Percentiles rank a stretch among this genome's conserved stretches.
These are phyloP conservation scores for Articulospora tetracladia DNA, from an alignment of 495 filamentous ascomycete genomes.

Conservation along the genomic window DNA sequence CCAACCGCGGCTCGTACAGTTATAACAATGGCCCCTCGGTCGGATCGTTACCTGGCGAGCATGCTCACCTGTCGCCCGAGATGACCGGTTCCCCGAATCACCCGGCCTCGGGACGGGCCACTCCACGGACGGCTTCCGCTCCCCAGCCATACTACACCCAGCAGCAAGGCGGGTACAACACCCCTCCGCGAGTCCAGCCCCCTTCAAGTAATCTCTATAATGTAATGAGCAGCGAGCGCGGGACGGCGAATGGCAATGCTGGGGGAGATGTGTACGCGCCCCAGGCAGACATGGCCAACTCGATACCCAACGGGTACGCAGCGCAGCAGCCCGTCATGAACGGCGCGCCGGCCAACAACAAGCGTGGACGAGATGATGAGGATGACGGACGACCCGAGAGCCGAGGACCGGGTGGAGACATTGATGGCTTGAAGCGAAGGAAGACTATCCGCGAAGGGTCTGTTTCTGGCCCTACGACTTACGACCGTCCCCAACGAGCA, in stretches of 20 bases:
- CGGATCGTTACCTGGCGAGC: conserved; percentile 64
- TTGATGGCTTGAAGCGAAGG: conserved; percentile 67
- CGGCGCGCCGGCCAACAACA: conserved; percentile 61
- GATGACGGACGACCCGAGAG: conserved; percentile 67
- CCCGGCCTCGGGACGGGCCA: conserved; percentile 82
- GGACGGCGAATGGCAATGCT: conserved; percentile 60
- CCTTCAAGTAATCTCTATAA: conserved; percentile 82
- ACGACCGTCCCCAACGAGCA: conserved; percentile 39
- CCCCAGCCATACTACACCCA: conserved; percentile 69
- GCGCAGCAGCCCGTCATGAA: conserved; percentile 60
- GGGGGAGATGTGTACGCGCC: conserved; percentile 64
- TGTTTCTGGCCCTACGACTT: conserved; percentile 38
- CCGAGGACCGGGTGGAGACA: conserved; percentile 44
- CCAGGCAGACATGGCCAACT: conserved; percentile 51
- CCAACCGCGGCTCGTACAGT: conserved; percentile 67
- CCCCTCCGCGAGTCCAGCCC: conserved; percentile 68
- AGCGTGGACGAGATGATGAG: conserved; percentile 80
- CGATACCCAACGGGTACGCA: conserved; percentile 57
- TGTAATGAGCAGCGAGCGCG: conserved; percentile 81
- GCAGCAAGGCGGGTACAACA: conserved; percentile 60
- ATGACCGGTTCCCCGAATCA: conserved; percentile 84
- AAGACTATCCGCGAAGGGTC: conserved; percentile 70
- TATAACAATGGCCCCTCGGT: conserved; percentile 66
- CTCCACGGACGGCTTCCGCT: conserved; percentile 69
- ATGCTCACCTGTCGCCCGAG: conserved; percentile 78